A percentile compares a stretch with the other conserved stretches of the same genome.
Evolutionary conservation across 306 rosid genomes (phyloP).

Genomic region (Biancaea sappan): DNA sequence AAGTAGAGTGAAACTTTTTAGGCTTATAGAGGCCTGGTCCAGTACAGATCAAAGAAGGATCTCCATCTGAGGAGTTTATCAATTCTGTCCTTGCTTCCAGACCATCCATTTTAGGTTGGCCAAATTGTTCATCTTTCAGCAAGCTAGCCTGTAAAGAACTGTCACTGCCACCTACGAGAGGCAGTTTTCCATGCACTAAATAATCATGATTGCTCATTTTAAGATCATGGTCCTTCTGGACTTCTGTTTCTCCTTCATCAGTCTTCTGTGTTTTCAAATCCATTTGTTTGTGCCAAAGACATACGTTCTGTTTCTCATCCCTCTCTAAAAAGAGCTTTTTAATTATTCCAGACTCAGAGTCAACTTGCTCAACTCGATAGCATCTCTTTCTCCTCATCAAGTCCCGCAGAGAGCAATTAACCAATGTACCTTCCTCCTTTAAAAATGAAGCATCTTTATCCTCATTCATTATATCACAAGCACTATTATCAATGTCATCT

Average conservation of each 20-base stretch:
- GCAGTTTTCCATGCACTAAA: slow-evolving; percentile 41
- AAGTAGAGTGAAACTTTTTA: slow-evolving; percentile 32
- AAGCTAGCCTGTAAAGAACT: slow-evolving; percentile 25
- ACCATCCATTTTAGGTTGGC: slow-evolving; percentile 29
- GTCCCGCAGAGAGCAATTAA: slow-evolving; percentile 72
- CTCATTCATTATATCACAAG: slow-evolving; percentile 38
- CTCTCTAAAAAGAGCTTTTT: slow-evolving; percentile 44
- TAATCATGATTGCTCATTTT: slow-evolving; percentile 36
- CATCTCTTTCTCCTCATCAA: slow-evolving; percentile 89
- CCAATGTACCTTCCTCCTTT: slow-evolving; percentile 43
- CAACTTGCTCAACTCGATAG: slow-evolving; percentile 49
- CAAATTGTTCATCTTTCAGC: slow-evolving; percentile 41
- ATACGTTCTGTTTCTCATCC: slow-evolving; percentile 39
- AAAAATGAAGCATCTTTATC: slow-evolving; percentile 34
- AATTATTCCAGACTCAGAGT: slow-evolving; percentile 39
- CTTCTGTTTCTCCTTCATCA: slow-evolving; percentile 37
- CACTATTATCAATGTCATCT: slow-evolving; percentile 36
- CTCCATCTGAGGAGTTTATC: slow-evolving; percentile 23
- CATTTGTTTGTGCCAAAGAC: slow-evolving; percentile 38
- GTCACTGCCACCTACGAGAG: slow-evolving; percentile 39
- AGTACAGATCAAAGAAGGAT: slow-evolving; percentile 36
- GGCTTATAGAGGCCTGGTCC: slow-evolving; percentile 25
- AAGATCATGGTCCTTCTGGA: slow-evolving; percentile 34
- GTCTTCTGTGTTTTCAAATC: slow-evolving; percentile 36
- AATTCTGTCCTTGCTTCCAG: slow-evolving; percentile 16